Base-by-base conservation (phyloP, 2,329 filamentous ascomycete genomes). In the Pseudopyrenochaeta lycopersici region DNA sequence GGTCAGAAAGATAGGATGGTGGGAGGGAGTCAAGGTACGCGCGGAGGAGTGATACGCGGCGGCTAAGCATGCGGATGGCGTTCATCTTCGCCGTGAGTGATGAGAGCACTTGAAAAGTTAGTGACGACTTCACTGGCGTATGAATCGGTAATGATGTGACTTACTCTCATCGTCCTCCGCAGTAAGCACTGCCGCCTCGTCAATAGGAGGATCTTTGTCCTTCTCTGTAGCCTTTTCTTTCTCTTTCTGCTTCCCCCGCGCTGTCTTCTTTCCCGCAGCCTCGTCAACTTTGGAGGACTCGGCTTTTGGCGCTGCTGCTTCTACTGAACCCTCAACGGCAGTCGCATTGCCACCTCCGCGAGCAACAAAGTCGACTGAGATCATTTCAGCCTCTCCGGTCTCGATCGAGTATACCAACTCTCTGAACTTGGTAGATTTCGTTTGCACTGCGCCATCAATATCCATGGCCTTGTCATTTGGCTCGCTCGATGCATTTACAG, bases 371-470 rank as follows among this genome's bases (percentile, higher is more conserved):
- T 97, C 92, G 68, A 99, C 91, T 64, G 91, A 90, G 62, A 99
- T 98, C 92, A 97, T 97, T 76, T 99, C 95, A 1, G 93, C 93
- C 75, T 98, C 93, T 9, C 91, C 92, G 0, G 93, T 97, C 78
- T 98, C 95, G 1, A 98, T 88, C 0, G 89, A 89, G 75, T 95
- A 98, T 1, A 89, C 86, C 9, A 98, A 78, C 70, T 96, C 90
- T 54, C 89, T 86, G 76, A 98, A 98, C 67, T 86, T 89, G 55
- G 95, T 82, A 45, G 68, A 53, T 46, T 71, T 75, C 4, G 66
- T 58, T 46, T 70, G 68, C 76, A 72, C 83, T 74, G 80, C 81
- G 60, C 91, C 90, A 60, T 90, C 88, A 78, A 94, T 89, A 66
- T 78, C 76, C 75, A 77, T 77, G n/a, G 67, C 70, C 55, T 75